Percentiles rank a stretch among this genome's conserved stretches.
phyloP scores from a whole-genome alignment of 495 filamentous ascomycete species.

The Podospora pseudoanserina region DNA sequence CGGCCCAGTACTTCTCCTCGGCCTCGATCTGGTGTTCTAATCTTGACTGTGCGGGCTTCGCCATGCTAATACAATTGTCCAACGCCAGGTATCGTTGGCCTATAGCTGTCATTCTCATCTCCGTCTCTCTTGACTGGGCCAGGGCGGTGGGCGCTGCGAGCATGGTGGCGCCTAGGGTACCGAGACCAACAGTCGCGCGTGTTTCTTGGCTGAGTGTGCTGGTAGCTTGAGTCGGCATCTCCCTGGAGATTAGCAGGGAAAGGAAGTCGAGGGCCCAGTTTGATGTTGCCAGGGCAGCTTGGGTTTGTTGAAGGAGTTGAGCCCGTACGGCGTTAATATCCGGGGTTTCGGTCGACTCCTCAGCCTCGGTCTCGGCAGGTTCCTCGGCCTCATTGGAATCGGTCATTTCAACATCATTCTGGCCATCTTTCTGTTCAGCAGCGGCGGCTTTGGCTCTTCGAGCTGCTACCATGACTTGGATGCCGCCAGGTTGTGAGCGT shows the following conservation, averaged over 20 bases:
- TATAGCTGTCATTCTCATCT: slow-evolving; percentile 59
- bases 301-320: slow-evolving; percentile 52
- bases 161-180: slow-evolving; percentile 70
- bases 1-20: slow-evolving; percentile 85
- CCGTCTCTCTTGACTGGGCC: slow-evolving; percentile 49
- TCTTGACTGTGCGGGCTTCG: slow-evolving; percentile 67
- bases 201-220: slow-evolving; percentile 64
- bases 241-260: slow-evolving; percentile 77
- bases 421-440: slow-evolving; percentile 10
- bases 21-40: slow-evolving; percentile 70
- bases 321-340: slow-evolving; percentile 45
- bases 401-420: slow-evolving; percentile 26
- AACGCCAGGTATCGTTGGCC: slow-evolving; percentile 78
- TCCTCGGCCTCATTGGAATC: slow-evolving; percentile 14
- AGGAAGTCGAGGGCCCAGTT: slow-evolving; percentile 63
- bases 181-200: slow-evolving; percentile 64
- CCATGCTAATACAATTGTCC: slow-evolving; percentile 65
- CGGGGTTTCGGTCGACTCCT: slow-evolving; percentile 34
- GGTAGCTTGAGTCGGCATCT: slow-evolving; percentile 63
- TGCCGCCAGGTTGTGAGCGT: slow-evolving; percentile 68
- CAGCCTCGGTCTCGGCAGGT: slow-evolving; percentile 35
- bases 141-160: slow-evolving; percentile 57
- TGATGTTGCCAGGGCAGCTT: slow-evolving; percentile 33
- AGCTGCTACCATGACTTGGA: slow-evolving; percentile 51
- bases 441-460: slow-evolving; percentile 47